Evolutionary conservation across 2,329 filamentous ascomycete genomes (phyloP).

Genomic region (Diaporthe vaccinii): DNA sequence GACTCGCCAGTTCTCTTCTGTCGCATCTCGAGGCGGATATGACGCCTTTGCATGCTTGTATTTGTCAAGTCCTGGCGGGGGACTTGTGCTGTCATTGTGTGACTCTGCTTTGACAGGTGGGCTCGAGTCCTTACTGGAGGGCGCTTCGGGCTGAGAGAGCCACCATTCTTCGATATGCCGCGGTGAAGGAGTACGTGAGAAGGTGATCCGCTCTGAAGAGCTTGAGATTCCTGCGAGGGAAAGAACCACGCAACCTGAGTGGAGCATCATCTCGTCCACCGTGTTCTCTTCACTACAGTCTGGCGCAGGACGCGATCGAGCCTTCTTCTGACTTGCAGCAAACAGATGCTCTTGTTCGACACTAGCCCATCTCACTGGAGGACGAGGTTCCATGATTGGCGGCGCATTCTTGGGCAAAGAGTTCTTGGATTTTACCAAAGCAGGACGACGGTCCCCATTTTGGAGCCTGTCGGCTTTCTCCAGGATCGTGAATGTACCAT

Average conservation of each 20-base stretch:
- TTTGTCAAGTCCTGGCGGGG: accelerated
- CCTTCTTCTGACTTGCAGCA: not conserved
- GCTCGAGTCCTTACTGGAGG: not conserved
- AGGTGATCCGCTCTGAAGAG: not conserved
- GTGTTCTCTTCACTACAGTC: not conserved
- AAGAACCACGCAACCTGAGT: too few relatives aligned
- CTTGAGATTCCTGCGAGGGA: not conserved
- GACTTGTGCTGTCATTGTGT: not conserved
- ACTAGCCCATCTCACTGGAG: not conserved
- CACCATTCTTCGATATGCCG: not conserved
- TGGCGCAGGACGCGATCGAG: too few relatives aligned
- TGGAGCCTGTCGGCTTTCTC: not conserved
- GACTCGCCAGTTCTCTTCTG: conserved; percentile 14
- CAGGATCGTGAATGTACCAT: conserved; percentile 24
- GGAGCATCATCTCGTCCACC: conserved; percentile 28
- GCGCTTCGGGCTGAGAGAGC: too few relatives aligned
- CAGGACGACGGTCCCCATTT: not conserved
- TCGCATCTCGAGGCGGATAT: not conserved
- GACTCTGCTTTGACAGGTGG: too few relatives aligned
- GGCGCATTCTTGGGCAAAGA: not conserved
- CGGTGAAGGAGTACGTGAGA: not conserved
- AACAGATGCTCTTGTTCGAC: not conserved
- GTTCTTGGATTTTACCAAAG: conserved; percentile 23
- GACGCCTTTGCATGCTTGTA: not conserved
- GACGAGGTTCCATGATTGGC: not conserved